Evolutionary conservation across 2,329 filamentous ascomycete genomes (phyloP).

Genomic region (Aspergillus candidus): DNA sequence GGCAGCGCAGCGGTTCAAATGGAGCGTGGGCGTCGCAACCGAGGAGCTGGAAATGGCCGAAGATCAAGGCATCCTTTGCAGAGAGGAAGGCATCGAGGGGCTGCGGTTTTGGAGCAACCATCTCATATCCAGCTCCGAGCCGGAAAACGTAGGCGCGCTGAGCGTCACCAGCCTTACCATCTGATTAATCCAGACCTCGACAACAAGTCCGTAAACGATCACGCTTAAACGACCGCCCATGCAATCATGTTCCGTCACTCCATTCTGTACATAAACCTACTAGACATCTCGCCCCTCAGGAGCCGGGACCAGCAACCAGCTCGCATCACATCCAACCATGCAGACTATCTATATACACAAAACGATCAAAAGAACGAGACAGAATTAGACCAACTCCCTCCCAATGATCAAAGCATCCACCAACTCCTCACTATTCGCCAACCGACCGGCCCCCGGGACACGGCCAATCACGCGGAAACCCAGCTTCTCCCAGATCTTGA

Average conservation of each 20-base stretch:
- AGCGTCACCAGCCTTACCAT: no score
- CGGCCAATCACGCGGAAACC: constrained; percentile 34
- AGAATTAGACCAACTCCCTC: constrained; percentile 20
- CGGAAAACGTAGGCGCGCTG: neutral
- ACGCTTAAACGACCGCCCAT: no score
- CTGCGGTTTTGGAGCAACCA: constrained; percentile 88
- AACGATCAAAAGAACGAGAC: no score
- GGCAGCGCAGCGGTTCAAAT: constrained; percentile 81
- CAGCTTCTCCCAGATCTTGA: constrained; percentile 35
- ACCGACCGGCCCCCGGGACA: constrained; percentile 30
- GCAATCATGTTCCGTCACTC: no score
- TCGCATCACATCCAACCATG: no score
- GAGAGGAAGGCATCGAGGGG: constrained; percentile 87
- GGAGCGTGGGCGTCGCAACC: constrained; percentile 92
- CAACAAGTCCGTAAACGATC: no score
- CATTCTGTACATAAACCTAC: no score
- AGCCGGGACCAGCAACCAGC: no score
- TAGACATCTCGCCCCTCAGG: no score
- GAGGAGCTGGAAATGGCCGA: constrained; percentile 98
- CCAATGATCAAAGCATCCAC: constrained; percentile 38
- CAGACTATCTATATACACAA: no score
- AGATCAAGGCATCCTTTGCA: constrained; percentile 77
- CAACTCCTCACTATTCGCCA: constrained; percentile 31
- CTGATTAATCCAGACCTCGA: no score
- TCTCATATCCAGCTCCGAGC: constrained; percentile 17